Evolutionary conservation across 805 yeast genomes (phyloP), one percentile per base, ranked within the genome.

Genomic region (Blastobotrys muscicola): DNA sequence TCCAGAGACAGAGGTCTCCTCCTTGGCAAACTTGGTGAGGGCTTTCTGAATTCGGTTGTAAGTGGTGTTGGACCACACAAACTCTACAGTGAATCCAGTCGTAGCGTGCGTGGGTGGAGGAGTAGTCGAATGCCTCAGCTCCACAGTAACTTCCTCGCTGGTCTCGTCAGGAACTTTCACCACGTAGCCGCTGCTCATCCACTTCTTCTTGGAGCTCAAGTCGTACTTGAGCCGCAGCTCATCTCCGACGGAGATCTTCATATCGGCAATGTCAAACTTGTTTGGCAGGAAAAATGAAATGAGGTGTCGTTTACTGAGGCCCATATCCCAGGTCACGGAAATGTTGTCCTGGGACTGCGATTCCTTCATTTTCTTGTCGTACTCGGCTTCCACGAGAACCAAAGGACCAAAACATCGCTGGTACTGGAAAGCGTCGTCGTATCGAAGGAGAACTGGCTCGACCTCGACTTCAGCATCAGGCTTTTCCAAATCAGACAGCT

Each of bases 1-100:
- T 2, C 82, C 81, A 14, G 86, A 77, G 2, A 85, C 81, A 3
- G 87, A 78, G 51, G 75, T 70, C 41, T 78, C 72, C 42, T 78
- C 74, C 7, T 76, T 65, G 2, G 95, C 96, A 66, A 89, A 85
- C 4, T 57, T 56, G 45, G 70, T 75, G 63, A 89, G 64, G 0
- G 95, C 92, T 14, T 67, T 65, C 64, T 85, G 94, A 92, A 85
- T 85, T 55, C 97, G 74, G 34, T 75, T 80, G 57, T 80, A 87
- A 1, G 94, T 69, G 2, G 80, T 78, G 11, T 90, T 92, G 52
- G 83, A 83, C 96, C 96, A 89, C 42, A 83, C 85, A 58, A 85
- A 82, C 53, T 85, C 90, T 0, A 89, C 87, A 1, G 89, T 76
- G 59, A 85, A 89, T 15, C 80, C 85, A 3, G 76, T 70, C 1